Conservation (phyloP, 805 yeast species). For the Middelhovenomyces tepae region DNA sequence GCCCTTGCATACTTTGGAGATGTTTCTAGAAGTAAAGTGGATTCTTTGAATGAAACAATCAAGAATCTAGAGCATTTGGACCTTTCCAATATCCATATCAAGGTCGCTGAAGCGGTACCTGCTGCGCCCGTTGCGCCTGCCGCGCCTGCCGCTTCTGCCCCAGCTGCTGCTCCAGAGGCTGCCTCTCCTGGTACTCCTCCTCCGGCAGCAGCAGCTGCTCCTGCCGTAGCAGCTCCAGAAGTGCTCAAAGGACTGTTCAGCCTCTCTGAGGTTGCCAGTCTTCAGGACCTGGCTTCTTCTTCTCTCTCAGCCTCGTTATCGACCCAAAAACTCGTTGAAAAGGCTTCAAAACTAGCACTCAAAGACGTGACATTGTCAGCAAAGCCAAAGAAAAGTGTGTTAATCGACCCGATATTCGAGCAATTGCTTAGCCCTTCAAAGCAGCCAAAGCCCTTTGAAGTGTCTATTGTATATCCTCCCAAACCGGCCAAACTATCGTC, state of each 20-base stretch:
- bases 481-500: constrained; percentile 15
- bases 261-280: constrained; percentile 13
- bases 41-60: constrained; percentile 44
- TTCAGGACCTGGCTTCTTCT: constrained; percentile 15
- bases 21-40: constrained; percentile 49
- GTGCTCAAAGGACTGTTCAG: constrained; percentile 10
- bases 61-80: constrained; percentile 56
- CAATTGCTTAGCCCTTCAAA: constrained; percentile 40
- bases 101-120: constrained; percentile 24
- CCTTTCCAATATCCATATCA: constrained; percentile 48
- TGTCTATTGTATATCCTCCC: constrained; percentile 26
- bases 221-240: constrained; percentile 12
- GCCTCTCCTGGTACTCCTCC: constrained; percentile 10
- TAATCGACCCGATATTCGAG: constrained; percentile 54
- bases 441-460: constrained; percentile 32
- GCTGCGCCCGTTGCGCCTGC: constrained; percentile 23
- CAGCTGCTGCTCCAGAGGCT: constrained; percentile 14
- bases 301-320: constrained; percentile 24
- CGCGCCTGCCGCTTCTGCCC: constrained; percentile 16
- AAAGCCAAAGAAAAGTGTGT: constrained; percentile 30
- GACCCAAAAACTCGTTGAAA: constrained; percentile 30
- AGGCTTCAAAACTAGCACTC: constrained; percentile 39
- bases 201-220: constrained; percentile 4
- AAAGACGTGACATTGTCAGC: constrained; percentile 30
- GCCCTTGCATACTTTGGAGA: constrained; percentile 75